Percentiles rank a stretch among this genome's conserved stretches.
Evolutionary conservation across 805 yeast species (phyloP).

Genomic region (Yamadazyma sp.): DNA sequence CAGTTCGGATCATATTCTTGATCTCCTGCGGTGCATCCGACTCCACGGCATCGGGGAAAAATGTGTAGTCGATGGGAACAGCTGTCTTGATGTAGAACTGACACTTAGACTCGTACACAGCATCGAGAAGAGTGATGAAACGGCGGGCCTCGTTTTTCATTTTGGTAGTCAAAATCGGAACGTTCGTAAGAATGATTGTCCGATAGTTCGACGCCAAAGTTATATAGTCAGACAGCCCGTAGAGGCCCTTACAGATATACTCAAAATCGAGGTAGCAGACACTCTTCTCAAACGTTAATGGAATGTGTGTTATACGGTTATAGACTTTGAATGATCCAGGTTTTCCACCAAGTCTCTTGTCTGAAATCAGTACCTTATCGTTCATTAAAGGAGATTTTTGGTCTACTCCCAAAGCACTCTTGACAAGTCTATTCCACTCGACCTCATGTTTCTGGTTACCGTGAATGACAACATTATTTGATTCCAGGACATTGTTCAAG

Average conservation of each 20-base stretch:
- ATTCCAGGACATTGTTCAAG: constrained; percentile 18
- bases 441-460: constrained; percentile 23
- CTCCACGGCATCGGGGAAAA: constrained; percentile 53
- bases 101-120: constrained; percentile 66
- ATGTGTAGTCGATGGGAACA: constrained; percentile 50
- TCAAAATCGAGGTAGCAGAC: constrained; percentile 51
- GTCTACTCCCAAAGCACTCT: constrained; percentile 18
- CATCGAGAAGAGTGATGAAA: constrained; percentile 66
- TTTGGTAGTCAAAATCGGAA: constrained; percentile 56
- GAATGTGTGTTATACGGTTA: constrained; percentile 52
- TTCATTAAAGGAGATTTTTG: constrained; percentile 11
- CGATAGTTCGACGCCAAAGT: constrained; percentile 61
- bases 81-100: constrained; percentile 54
- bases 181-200: constrained; percentile 56
- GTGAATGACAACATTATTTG: constrained; percentile 32
- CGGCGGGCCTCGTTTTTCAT: constrained; percentile 69
- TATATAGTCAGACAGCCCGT: constrained; percentile 69
- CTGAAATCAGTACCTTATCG: constrained; percentile 12
- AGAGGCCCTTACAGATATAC: constrained; percentile 54
- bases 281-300: constrained; percentile 34
- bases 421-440: constrained; percentile 38
- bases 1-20: constrained; percentile 18
- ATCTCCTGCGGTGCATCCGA: constrained; percentile 14
- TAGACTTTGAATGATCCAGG: constrained; percentile 48
- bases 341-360: constrained; percentile 13